These are phyloP conservation scores for Fusarium euwallaceae DNA, from an alignment of 2,329 filamentous ascomycete species.

Conservation along the genomic window DNA sequence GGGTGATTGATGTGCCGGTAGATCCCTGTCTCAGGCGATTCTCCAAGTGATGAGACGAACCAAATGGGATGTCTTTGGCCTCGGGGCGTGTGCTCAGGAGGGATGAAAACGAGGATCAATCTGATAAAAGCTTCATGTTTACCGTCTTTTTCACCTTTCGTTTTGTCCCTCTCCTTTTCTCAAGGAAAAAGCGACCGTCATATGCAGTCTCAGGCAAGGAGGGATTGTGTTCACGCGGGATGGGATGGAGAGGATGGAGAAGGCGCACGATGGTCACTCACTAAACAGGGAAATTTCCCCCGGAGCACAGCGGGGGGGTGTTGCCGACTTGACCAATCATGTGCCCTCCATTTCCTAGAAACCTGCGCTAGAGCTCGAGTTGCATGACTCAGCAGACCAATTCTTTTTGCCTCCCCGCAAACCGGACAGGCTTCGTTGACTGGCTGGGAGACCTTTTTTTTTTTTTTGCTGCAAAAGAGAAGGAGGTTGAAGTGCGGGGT, in stretches of 20 bases:
- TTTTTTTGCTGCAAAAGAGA: constrained; percentile 8
- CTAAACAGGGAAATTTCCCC: constrained; percentile 43
- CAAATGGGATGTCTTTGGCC: not conserved
- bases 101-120: not conserved
- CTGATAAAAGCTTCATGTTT: not conserved
- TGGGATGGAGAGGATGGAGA: constrained; percentile 30
- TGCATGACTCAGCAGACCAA: constrained; percentile 27
- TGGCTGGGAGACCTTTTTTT: constrained; percentile 25
- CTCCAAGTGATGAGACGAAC: constrained; percentile 7
- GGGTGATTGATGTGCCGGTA: not conserved
- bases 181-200: constrained; percentile 14
- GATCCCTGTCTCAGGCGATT: constrained; percentile 7
- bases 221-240: constrained; percentile 29
- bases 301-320: constrained; percentile 14
- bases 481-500: constrained; percentile 27
- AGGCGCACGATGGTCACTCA: constrained; percentile 15
- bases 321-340: constrained; percentile 24
- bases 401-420: constrained; percentile 24
- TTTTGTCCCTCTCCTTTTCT: not conserved
- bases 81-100: not conserved
- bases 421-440: constrained; percentile 16
- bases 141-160: not conserved
- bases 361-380: not conserved
- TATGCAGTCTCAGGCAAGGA: constrained; percentile 27
- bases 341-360: constrained; percentile 1